Conservation (phyloP, 345 rosid genomes). For the Salix udensis region DNA sequence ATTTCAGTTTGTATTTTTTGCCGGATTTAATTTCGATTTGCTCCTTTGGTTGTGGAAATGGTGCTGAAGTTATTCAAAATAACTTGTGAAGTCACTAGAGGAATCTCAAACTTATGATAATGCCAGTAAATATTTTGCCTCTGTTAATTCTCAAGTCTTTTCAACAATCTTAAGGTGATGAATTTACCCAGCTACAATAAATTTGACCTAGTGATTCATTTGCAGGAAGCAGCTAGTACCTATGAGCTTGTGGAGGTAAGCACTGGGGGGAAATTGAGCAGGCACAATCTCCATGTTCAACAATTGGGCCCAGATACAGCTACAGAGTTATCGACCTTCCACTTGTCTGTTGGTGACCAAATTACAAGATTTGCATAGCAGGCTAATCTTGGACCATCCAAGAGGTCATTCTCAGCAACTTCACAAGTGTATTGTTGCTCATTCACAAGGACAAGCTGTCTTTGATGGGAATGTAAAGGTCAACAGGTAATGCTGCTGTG, state of each 20-base stretch:
- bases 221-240: conserved; percentile 65
- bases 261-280: conserved; percentile 83
- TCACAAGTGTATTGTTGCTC: conserved; percentile 92
- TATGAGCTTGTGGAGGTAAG: conserved; percentile 89
- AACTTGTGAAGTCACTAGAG: too few species aligned
- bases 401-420: conserved; percentile 72
- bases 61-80: not conserved
- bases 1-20: not conserved
- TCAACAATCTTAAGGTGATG: not conserved
- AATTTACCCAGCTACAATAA: not conserved
- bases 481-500: conserved; percentile 51
- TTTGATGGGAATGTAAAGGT: conserved; percentile 88
- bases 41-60: not conserved
- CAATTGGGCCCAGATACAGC: conserved; percentile 82
- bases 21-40: not conserved
- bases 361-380: conserved; percentile 90
- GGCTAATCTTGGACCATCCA: conserved; percentile 83
- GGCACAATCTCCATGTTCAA: conserved; percentile 88
- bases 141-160: not conserved
- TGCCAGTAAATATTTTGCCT: too few species aligned
- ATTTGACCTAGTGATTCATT: not conserved
- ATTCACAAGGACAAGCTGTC: conserved; percentile 85
- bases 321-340: conserved; percentile 78
- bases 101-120: not conserved
- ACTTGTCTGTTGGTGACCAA: conserved; percentile 63